Percentiles rank a stretch among this genome's conserved stretches.
Conservation (phyloP, 768 basidiomycete species). For the Gloeopeniophorella convolvens region DNA sequence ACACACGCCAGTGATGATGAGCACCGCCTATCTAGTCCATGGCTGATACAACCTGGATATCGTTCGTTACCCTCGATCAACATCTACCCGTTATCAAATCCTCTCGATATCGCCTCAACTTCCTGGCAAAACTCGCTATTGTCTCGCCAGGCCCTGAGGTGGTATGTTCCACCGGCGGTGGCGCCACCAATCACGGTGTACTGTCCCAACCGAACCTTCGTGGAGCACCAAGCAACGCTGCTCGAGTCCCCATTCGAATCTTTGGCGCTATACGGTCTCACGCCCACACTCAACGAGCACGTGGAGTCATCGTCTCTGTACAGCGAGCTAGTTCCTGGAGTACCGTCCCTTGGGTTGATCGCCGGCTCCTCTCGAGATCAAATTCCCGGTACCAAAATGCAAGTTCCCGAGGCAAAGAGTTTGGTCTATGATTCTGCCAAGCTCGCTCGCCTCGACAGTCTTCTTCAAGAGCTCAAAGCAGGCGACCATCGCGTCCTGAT, state of each 20-base stretch:
- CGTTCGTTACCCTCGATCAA: constrained; percentile 22
- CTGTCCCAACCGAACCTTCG: constrained; percentile 71
- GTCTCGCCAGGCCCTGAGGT: constrained; percentile 71
- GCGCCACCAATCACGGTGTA: constrained; percentile 76
- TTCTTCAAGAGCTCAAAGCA: constrained; percentile 89
- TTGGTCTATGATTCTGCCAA: constrained; percentile 97
- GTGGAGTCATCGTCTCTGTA: constrained; percentile 43
- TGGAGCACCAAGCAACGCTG: constrained; percentile 57
- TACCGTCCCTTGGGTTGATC: constrained; percentile 65
- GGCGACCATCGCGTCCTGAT: constrained; percentile 91
- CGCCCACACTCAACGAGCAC: constrained; percentile 57
- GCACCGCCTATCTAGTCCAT: constrained; percentile 24
- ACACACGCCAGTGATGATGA: constrained; percentile 8
- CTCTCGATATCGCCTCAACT: constrained; percentile 53
- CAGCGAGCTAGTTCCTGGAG: constrained; percentile 44
- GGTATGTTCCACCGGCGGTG: constrained; percentile 79
- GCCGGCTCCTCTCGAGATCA: constrained; percentile 61
- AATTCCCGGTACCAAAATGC: constrained; percentile 76
- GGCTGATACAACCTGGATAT: constrained; percentile 31
- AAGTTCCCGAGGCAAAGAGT: constrained; percentile 90
- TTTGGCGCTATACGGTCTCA: constrained; percentile 78
- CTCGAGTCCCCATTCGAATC: constrained; percentile 69
- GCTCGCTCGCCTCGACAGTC: constrained; percentile 78
- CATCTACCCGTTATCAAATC: constrained; percentile 42
- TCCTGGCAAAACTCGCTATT: constrained; percentile 75